Base-by-base conservation (phyloP, 495 filamentous ascomycete genomes). In the Sabuloglossum arenarium region DNA sequence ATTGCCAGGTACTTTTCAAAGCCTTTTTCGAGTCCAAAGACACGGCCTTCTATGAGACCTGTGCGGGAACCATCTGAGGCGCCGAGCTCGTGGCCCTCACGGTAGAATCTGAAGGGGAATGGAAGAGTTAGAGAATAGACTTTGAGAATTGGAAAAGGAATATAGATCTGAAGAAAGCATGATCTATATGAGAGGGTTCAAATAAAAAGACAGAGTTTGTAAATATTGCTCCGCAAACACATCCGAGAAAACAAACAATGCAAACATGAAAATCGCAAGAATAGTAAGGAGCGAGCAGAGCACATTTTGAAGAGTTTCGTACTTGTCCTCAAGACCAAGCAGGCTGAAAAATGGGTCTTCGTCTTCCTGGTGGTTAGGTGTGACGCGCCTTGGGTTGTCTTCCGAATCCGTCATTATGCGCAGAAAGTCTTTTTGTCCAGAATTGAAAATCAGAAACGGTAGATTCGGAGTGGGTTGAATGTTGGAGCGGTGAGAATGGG, bases 1-100 rank as follows among this genome's bases (percentile, higher is more conserved):
- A 88, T 75, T 57, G 85, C 80, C 14, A 80, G 60, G 61, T 86
- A 94, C 68, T 94, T 96, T 63, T 91, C 85, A 58, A 90, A 97
- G 0, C 89, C 91, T 61, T 91, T 93, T 63, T 93, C 84, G 3
- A 97, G 75, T 0, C 90, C 91, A 64, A 97, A 86, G 12, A 85
- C 73, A 34, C 85, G 84, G 39, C 93, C 93, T 75, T 99, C 91
- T 49, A 83, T 78, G 29, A 79, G 80, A 11, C 93, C 91, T 14
- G 86, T 80, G 61, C 75, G 72, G n/a, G 77, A 72, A 27, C 91
- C 91, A 66, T 95, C 93, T 43, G 71, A 70, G 30, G 76, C 63
- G 21, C 91, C 91, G 57, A 88, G 71, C 9, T 72, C 67, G 67
- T 86, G 89, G 37, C 91, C 93, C 66, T 94, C 79, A 43, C 79